Percentiles rank a stretch among this genome's conserved stretches.
Evolutionary conservation across 208 protist genomes (phyloP).

Genomic region (Leishmania turanica): DNA sequence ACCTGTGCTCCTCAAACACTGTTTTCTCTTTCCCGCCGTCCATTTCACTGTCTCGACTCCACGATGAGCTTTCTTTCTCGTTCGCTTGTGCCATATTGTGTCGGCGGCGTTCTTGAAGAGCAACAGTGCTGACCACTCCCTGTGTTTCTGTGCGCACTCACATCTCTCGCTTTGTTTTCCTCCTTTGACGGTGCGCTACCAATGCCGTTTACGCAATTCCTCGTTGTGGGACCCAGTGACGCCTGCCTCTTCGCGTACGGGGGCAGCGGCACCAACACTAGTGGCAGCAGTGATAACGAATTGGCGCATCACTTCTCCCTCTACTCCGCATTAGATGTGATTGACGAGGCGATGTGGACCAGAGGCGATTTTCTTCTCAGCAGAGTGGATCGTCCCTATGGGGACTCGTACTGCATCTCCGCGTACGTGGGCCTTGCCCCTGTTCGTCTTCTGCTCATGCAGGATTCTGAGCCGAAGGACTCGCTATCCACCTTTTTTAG

Average conservation of each 20-base stretch:
- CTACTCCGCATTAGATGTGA: slow-evolving; percentile 49
- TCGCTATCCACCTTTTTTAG: slow-evolving; percentile 42
- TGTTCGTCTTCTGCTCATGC: slow-evolving; percentile 54
- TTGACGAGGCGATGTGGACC: slow-evolving; percentile 57
- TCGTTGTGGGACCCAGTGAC: slow-evolving; percentile 37
- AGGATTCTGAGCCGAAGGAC: slow-evolving; percentile 49
- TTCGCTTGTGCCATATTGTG: background rate
- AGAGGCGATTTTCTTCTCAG: slow-evolving; percentile 48
- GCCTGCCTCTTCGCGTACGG: slow-evolving; percentile 32
- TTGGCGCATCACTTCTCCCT: slow-evolving; percentile 46
- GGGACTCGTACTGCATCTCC: slow-evolving; percentile 55
- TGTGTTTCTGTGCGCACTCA: background rate
- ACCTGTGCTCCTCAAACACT: background rate
- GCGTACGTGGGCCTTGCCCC: slow-evolving; percentile 62
- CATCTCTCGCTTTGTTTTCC: background rate
- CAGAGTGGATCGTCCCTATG: slow-evolving; percentile 49
- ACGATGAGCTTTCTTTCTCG: background rate
- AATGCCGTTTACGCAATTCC: slow-evolving; percentile 37
- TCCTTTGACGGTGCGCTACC: background rate
- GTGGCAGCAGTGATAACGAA: slow-evolving; percentile 16
- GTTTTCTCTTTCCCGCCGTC: background rate
- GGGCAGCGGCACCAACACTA: background rate
- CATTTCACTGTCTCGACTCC: background rate
- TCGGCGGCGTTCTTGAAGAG: background rate
- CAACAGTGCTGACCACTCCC: background rate